Percentiles rank a stretch among this genome's conserved stretches.
Evolutionary conservation across 306 rosid species (phyloP).

Genomic region (Oxytropis ochrocephala): DNA sequence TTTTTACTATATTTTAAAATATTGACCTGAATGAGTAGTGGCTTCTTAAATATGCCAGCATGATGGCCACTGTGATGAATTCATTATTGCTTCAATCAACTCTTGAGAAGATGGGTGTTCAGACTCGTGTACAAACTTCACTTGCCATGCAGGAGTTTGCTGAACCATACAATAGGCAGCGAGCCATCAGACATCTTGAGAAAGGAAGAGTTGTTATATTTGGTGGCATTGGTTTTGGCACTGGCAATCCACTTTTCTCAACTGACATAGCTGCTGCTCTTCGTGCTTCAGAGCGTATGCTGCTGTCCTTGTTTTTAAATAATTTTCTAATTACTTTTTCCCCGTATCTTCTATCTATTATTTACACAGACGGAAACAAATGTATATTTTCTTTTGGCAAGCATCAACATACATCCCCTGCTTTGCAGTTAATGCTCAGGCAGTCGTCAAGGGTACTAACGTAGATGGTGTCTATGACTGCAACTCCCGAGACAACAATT

Average conservation of each 20-base stretch:
- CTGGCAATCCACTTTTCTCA: constrained; percentile 48
- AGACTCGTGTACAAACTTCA: constrained; percentile 54
- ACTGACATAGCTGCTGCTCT: constrained; percentile 60
- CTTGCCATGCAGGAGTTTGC: constrained; percentile 51
- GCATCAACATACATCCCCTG: not conserved
- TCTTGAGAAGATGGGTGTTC: constrained; percentile 64
- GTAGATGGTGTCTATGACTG: constrained; percentile 48
- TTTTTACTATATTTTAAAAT: constrained; percentile 11
- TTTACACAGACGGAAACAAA: not conserved
- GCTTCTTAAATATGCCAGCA: constrained; percentile 33
- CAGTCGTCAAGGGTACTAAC: constrained; percentile 56
- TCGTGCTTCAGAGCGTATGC: constrained; percentile 55
- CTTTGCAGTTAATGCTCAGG: constrained; percentile 51
- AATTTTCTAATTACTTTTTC: not conserved
- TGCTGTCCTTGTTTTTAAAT: not conserved
- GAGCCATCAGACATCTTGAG: constrained; percentile 71
- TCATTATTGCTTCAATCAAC: constrained; percentile 61
- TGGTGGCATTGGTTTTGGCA: constrained; percentile 52
- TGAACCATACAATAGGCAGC: constrained; percentile 59
- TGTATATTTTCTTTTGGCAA: not conserved
- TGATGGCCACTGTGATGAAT: constrained; percentile 71
- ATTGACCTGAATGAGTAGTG: constrained; percentile 10
- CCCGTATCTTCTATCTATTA: not conserved
- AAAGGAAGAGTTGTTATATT: constrained; percentile 70
- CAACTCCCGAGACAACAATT: constrained; percentile 45